Evolutionary conservation across 192 early-diverging fungal genomes (phyloP), one percentile per base, ranked within the genome.

Genomic region (Dispira simplex): DNA sequence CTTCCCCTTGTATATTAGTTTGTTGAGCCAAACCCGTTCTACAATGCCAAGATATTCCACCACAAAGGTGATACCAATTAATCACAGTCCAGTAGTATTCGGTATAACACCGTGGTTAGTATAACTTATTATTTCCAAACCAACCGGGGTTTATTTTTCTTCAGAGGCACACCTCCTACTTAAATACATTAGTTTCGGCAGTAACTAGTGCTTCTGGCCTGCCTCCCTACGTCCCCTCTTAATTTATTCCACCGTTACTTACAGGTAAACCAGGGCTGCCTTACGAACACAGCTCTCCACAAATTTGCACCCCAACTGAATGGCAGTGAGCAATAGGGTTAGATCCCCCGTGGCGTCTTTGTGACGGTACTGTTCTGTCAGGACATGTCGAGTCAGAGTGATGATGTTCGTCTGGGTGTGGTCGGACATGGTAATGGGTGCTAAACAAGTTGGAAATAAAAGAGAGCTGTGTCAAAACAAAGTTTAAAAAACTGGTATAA

Each of bases 301-400:
- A 75, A 93, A 98, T 75, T 96, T 98, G 80, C 93, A 95, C 25
- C 93, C 91, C 53, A 91, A 80, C 68, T 91, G 88, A 74, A 98
- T 88, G 21, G 93, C 79, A 64, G 81, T 83, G 64, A 98, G 82
- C 18, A 96, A 85, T 25, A 96, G 74, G 32, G 91, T 89, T 62
- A 98, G 84, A 76, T 98, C 96, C 66, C 96, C 96, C 23, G 87
- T 90, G 28, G 93, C 90, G 52, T 92, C 90, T 66, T 83, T 81
- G 69, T 83, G 75, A 64, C 75, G 70, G 71, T 89, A 89, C 83
- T 98, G 96, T 76, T 90, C 83, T 67, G 81, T 80, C 55, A 98
- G 83, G 66, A 98, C 93, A 72, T 91, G 89, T 62, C 86, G 83
- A 47, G 92, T 93, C 67, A 98, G 83, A 39, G 96, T 95, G 67